These are phyloP conservation scores for Picochlorum sp. DNA, from an alignment of 139 green algal genomes.

Conservation along the genomic window DNA sequence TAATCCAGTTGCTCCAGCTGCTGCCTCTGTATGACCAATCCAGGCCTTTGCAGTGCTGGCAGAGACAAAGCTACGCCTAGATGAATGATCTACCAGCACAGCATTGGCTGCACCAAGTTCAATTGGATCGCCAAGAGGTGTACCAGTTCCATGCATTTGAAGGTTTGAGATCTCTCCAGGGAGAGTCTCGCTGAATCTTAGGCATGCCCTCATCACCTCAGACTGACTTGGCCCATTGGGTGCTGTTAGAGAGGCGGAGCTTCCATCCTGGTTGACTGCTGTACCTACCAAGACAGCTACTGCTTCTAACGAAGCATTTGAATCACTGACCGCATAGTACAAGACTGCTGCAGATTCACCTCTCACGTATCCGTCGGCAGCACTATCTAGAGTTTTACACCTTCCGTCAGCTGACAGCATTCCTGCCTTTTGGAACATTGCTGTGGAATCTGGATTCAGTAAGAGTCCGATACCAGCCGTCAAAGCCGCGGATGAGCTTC, in stretches of 20 bases:
- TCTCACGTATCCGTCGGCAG: conserved; percentile 75
- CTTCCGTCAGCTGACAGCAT: conserved; percentile 74
- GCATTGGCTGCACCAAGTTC: conserved; percentile 28
- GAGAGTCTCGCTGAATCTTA: conserved; percentile 27
- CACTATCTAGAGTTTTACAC: conserved; percentile 73
- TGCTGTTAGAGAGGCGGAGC: conserved; percentile 40
- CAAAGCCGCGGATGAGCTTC: conserved; percentile 26
- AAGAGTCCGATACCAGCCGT: conserved; percentile 59
- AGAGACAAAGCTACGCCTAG: conserved; percentile 13
- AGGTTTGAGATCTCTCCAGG: conserved; percentile 36
- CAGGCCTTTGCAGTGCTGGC: conserved; percentile 47
- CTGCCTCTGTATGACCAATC: conserved; percentile 73
- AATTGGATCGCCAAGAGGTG: conserved; percentile 77
- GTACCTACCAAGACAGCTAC: conserved; percentile 13
- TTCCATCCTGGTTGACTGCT: conserved; percentile 47
- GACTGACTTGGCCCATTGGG: conserved; percentile 45
- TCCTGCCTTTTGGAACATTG: conserved; percentile 72
- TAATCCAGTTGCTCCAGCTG: conserved; percentile 57
- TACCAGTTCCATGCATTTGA: conserved; percentile 69
- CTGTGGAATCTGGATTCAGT: conserved; percentile 58
- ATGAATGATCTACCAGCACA: conserved; percentile 35
- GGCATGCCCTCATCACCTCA: conserved; percentile 43
- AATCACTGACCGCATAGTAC: conserved; percentile 14
- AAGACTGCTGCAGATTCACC: conserved; percentile 52
- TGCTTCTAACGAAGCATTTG: background rate